Evolutionary conservation across 2,329 filamentous ascomycete genomes (phyloP).

Genomic region (Juglanconis oblonga): DNA sequence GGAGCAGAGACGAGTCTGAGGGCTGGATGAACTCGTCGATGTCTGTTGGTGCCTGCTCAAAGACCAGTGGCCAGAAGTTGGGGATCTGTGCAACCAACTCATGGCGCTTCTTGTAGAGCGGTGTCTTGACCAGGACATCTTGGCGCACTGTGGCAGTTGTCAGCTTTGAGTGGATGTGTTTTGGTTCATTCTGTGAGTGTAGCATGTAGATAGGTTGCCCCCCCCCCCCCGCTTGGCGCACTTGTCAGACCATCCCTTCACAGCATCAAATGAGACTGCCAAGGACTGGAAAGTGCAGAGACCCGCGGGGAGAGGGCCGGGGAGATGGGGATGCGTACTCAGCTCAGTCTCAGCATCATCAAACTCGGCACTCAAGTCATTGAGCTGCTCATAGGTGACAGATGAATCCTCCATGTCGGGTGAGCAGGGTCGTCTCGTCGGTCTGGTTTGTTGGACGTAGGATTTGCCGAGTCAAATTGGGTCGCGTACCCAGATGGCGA

Average conservation of each 20-base stretch:
- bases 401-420: slow-evolving; percentile 35
- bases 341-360: slow-evolving; percentile 80
- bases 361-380: slow-evolving; percentile 78
- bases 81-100: slow-evolving; percentile 69
- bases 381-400: slow-evolving; percentile 72
- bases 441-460: not conserved
- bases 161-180: not conserved
- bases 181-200: not conserved
- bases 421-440: slow-evolving; percentile 20
- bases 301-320: not conserved
- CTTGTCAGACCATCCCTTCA: not conserved
- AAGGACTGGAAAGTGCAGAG: slow-evolving; percentile 4
- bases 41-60: slow-evolving; percentile 81
- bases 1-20: slow-evolving; percentile 71
- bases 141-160: slow-evolving; percentile 58
- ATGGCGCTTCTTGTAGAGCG: slow-evolving; percentile 75
- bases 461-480: too few relatives aligned
- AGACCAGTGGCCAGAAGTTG: slow-evolving; percentile 92
- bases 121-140: slow-evolving; percentile 64
- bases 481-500: not conserved
- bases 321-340: slow-evolving; percentile 51
- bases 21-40: slow-evolving; percentile 87
- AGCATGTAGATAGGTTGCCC: not conserved
- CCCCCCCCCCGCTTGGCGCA: not conserved
- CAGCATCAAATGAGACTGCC: not conserved